A percentile compares a stretch with the other conserved stretches of the same genome.
Evolutionary conservation across 2,329 filamentous ascomycete genomes (phyloP).

Genomic region (Botryosphaeria agaves): DNA sequence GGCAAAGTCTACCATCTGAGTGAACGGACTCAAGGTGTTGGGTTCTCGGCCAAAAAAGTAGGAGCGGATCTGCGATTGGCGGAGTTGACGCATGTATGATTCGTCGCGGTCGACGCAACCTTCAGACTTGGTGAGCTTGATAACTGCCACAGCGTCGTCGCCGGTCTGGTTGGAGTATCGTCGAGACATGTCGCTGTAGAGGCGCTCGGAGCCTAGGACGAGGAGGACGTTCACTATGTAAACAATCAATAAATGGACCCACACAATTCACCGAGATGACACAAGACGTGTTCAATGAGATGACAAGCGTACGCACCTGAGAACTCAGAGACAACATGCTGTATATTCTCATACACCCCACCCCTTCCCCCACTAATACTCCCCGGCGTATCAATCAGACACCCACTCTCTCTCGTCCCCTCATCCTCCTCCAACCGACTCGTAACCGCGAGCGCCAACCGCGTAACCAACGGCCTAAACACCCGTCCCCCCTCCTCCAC

Average conservation of each 20-base stretch:
- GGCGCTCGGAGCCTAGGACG: slow-evolving; percentile 59
- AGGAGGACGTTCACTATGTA: slow-evolving; percentile 64
- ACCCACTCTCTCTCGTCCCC: slow-evolving; percentile 52
- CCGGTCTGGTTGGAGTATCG: slow-evolving; percentile 41
- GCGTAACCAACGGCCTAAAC: slow-evolving; percentile 57
- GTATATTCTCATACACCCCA: slow-evolving; percentile 56
- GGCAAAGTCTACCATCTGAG: slow-evolving; percentile 65
- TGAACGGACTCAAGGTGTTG: slow-evolving; percentile 69
- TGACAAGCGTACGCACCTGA: slow-evolving; percentile 35
- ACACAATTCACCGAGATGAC: background rate
- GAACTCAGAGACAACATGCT: slow-evolving; percentile 59
- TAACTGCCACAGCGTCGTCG: slow-evolving; percentile 54
- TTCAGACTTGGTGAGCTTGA: slow-evolving; percentile 69
- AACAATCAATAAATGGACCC: slow-evolving; percentile 1
- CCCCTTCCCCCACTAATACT: slow-evolving; percentile 45
- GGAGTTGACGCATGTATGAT: slow-evolving; percentile 51
- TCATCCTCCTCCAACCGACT: slow-evolving; percentile 62
- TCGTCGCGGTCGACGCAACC: slow-evolving; percentile 67
- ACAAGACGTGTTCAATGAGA: background rate
- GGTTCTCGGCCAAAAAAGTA: slow-evolving; percentile 76
- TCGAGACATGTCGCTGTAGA: slow-evolving; percentile 57
- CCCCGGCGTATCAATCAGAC: slow-evolving; percentile 74
- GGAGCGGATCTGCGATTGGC: slow-evolving; percentile 65
- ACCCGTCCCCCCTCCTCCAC: slow-evolving; percentile 56
- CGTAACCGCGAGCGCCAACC: slow-evolving; percentile 62